Base-by-base conservation (phyloP, 2,329 filamentous ascomycete species). In the Emergomyces pasteurianus region DNA sequence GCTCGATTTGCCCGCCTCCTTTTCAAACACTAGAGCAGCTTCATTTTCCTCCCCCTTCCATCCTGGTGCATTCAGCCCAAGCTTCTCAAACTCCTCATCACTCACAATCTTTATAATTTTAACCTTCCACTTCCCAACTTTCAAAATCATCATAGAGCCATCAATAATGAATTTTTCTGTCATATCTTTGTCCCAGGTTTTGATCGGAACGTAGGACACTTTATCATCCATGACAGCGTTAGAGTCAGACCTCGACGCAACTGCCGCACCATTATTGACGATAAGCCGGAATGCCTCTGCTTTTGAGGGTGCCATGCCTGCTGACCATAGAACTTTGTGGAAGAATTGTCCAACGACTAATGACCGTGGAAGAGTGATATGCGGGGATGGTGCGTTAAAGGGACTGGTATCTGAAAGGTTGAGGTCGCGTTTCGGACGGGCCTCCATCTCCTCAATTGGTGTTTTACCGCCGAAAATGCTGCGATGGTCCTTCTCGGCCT, bases 41-140 rank as follows among this genome's bases (percentile, higher is more conserved):
- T 40, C 52, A 42, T 59, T 46, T 23, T 43, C 42, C 23, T 65
- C 62, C 59, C 74, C 73, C 59, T 78, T 74, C 80, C 80, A 83
- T 1, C 81, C 81, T 18, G 80, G 80, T 46, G 74, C 79, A 16
- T 71, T 74, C 23, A 80, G 69, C 1, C 78, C 79, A 50, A 70
- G 67, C 14, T 71, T 71, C 56, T 77, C 74, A 65, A 80, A 84
- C 26, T 82, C 76, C 42, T 78, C 76, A 61, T 86, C 83, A 14
- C 75, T 73, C 5, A 86, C 70, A 49, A 86, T 76, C 53, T 78
- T 77, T 36, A 85, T 76, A 26, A 84, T 73, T 66, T 81, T 81
- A 42, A 85, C 75, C 66, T 81, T 84, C 77, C 81, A 83, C 67
- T 86, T 86, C 8, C 84, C 84, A 1, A 80, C 66, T 62, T 82